A percentile compares a stretch with the other conserved stretches of the same genome.
Conservation (phyloP, 75 land plant species). For the Azolla pinnata region DNA sequence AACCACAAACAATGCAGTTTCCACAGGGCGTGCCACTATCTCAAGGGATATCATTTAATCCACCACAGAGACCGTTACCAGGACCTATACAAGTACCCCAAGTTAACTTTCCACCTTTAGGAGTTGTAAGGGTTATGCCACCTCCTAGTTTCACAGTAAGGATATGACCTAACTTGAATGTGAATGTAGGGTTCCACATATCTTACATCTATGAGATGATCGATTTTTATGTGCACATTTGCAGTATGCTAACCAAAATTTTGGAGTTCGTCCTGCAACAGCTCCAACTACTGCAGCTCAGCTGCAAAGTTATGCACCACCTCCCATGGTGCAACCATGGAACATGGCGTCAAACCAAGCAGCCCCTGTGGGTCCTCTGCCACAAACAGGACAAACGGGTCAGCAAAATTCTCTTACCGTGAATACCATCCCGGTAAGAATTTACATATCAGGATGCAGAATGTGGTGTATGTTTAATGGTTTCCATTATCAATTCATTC, state of each 20-base stretch:
- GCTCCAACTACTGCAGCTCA: too few species aligned
- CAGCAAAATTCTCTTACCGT: not conserved
- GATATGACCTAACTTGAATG: not conserved
- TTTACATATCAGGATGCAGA: constrained; percentile 16
- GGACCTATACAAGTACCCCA: not conserved
- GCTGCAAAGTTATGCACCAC: too few species aligned
- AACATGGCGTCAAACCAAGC: not conserved
- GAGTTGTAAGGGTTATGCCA: not conserved
- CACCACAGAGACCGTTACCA: not conserved
- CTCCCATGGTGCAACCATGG: not conserved
- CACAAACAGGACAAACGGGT: not conserved
- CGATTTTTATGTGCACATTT: too few species aligned
- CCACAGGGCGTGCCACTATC: constrained; percentile 14
- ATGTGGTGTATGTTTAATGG: constrained; percentile 16
- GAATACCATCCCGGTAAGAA: not conserved
- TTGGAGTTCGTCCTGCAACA: not conserved
- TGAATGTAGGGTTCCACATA: too few species aligned
- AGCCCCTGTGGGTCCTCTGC: not conserved
- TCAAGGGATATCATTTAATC: constrained; percentile 16
- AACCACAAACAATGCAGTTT: constrained; percentile 17
- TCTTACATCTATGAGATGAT: too few species aligned
- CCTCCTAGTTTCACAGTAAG: constrained; percentile 4
- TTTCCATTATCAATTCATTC: too few species aligned
- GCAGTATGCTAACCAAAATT: not conserved
- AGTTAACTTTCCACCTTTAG: not conserved